These are phyloP conservation scores for Lasiosphaeriaceae sp. DNA, from an alignment of 495 filamentous ascomycete genomes.

Conservation along the genomic window DNA sequence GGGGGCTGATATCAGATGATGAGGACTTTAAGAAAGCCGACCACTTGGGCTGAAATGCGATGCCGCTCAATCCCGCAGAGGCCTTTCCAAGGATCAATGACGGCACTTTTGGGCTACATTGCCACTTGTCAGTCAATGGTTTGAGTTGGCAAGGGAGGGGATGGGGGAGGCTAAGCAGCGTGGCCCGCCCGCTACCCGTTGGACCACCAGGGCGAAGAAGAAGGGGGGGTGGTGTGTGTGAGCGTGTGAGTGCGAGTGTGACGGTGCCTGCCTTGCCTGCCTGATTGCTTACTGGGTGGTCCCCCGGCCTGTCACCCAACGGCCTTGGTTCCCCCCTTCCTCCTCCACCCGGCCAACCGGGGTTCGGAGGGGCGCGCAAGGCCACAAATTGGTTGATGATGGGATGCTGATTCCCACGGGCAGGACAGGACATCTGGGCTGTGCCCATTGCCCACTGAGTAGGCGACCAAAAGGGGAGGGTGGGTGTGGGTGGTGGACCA, in stretches of 20 bases:
- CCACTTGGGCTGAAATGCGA: constrained; percentile 36
- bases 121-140: constrained; percentile 40
- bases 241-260: constrained; percentile 8
- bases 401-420: not conserved
- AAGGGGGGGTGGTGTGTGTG: not conserved
- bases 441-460: not conserved
- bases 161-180: constrained; percentile 26
- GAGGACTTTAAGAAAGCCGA: constrained; percentile 21
- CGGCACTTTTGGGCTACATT: constrained; percentile 32
- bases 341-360: constrained; percentile 18
- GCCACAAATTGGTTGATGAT: constrained; percentile 2
- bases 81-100: constrained; percentile 26
- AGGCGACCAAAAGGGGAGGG: not conserved
- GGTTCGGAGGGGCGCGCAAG: constrained; percentile 7
- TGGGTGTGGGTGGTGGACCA: not conserved
- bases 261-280: constrained; percentile 20
- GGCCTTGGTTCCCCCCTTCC: not conserved
- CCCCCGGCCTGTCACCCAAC: not conserved
- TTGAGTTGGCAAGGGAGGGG: constrained; percentile 25
- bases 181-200: constrained; percentile 29
- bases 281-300: constrained; percentile 10
- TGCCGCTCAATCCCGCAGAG: constrained; percentile 23
- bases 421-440: not conserved
- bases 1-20: constrained; percentile 15
- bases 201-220: constrained; percentile 13